phyloP scores from a whole-genome alignment of 2,329 filamentous ascomycete species.

The Dichotomopilus funicola region DNA sequence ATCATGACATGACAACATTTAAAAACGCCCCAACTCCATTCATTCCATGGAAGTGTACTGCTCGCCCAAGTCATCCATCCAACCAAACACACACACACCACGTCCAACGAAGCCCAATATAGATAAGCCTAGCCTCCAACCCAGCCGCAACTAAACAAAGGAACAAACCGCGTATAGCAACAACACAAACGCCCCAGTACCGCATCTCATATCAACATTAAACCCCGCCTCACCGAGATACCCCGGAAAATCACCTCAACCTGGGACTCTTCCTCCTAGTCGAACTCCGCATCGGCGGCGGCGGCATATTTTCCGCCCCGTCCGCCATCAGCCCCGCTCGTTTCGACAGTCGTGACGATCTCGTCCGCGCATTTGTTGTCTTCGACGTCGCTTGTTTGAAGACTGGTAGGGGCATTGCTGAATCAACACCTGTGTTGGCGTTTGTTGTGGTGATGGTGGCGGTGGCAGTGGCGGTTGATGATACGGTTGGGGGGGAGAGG shows the following conservation, averaged over 20 bases:
- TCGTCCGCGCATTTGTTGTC: slow-evolving; percentile 24
- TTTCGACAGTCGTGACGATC: slow-evolving; percentile 28
- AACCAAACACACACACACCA: too few species aligned
- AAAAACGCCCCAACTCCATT: too few species aligned
- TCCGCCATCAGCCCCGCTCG: slow-evolving; percentile 31
- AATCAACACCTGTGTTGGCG: slow-evolving; percentile 26
- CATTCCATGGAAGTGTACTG: too few species aligned
- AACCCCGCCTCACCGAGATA: not conserved
- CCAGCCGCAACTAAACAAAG: too few species aligned
- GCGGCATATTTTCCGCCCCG: slow-evolving; percentile 47
- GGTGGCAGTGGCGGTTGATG: too few species aligned
- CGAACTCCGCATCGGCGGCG: slow-evolving; percentile 39
- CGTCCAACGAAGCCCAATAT: too few species aligned
- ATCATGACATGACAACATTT: too few species aligned
- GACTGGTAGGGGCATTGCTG: slow-evolving; percentile 34
- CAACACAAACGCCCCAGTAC: too few species aligned
- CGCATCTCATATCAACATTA: not conserved
- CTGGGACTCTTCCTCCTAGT: slow-evolving; percentile 51
- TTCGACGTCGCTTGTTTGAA: slow-evolving; percentile 35
- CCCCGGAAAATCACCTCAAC: slow-evolving; percentile 22
- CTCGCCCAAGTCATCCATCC: too few species aligned
- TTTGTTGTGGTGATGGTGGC: too few species aligned
- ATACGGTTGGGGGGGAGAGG: slow-evolving; percentile 25
- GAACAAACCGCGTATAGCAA: too few species aligned
- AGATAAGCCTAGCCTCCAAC: too few species aligned